Base-by-base conservation (phyloP, 257 asterid species). In the Gynochthodes officinalis region DNA sequence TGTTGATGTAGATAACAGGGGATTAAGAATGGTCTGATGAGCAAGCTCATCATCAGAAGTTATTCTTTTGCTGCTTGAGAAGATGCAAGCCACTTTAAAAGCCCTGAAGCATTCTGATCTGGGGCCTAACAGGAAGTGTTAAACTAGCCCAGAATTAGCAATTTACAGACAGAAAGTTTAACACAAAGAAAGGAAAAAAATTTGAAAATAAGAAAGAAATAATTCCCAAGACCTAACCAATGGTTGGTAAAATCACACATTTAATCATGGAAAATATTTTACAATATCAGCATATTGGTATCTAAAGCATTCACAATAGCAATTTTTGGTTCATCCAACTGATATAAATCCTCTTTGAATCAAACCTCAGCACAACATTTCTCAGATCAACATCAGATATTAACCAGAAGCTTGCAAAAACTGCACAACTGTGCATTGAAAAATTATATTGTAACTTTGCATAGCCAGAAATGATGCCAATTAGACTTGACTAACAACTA, bases 31-130 rank as follows among this genome's bases (percentile, higher is more conserved):
- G 62, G 85, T 84, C 72, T 91, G 90, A 46, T 69, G 89, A 77
- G 89, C 88, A 55, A 94, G 98, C 72, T 94, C 99, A 72, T 94
- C 99, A 84, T 94, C 99, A 74, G 99, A 91, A 84, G 90, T 87
- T 81, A 94, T 87, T 94, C 98, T 81, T 87, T 97, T 59, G 85
- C 89, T 69, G 99, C 97, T 89, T 94, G 98, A 77, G 98, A 91
- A 75, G 99, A 94, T 71, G 98, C 98, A 77, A 94, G 88, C 99
- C 99, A 94, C 77, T 90, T 94, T 78, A 94, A 84, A 72, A 94
- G 96, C 81, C 90, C 81, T 71, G 90, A 80, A 58, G 92, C 91
- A 76, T 94, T 97, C 64, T 80, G 86, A 81, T 91, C 97, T 52
- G 89, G 67, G 48, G 78, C 87, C 99, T 94, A 76, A 71, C 30